Conservation (phyloP, 2,329 filamentous ascomycete species). For the Scytalidium sp. region DNA sequence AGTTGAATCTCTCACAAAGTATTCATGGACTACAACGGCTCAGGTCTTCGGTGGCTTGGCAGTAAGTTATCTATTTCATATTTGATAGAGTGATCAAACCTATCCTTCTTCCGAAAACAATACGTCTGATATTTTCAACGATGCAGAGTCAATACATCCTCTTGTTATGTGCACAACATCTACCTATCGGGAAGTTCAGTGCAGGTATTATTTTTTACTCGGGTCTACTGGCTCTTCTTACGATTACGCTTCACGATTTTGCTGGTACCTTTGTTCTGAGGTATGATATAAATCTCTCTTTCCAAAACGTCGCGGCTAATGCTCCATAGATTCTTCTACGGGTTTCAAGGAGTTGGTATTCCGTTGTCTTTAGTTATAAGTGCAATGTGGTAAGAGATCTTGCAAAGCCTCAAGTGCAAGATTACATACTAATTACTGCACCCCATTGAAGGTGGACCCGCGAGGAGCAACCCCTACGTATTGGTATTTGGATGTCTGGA, state of each 20-base stretch:
- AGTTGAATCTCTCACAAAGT: too few species aligned
- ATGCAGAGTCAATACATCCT: slow-evolving; percentile 2
- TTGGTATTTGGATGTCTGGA: too few species aligned
- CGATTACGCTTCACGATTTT: slow-evolving; percentile 2
- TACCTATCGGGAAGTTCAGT: background rate
- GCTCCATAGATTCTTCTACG: slow-evolving; percentile 2
- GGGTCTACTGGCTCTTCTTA: slow-evolving; percentile 1
- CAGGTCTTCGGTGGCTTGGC: too few species aligned
- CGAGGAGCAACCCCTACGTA: slow-evolving; percentile 4
- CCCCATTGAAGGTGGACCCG: slow-evolving; percentile 1
- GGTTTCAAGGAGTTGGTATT: background rate
- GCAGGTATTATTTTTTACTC: background rate
- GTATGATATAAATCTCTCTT: background rate
- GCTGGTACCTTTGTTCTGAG: slow-evolving; percentile 1
- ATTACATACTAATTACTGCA: background rate
- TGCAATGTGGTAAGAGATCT: slow-evolving; percentile 4
- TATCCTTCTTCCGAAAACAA: too few species aligned
- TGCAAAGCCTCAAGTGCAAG: background rate
- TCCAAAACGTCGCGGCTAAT: background rate
- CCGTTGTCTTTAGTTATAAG: slow-evolving; percentile 3
- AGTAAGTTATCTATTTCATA: too few species aligned
- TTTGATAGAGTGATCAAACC: too few species aligned
- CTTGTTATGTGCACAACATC: too few species aligned
- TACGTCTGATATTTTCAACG: too few species aligned
- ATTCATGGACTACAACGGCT: too few species aligned